These are phyloP conservation scores for Penicillium roqueforti DNA, from an alignment of 495 filamentous ascomycete species.

Conservation along the genomic window DNA sequence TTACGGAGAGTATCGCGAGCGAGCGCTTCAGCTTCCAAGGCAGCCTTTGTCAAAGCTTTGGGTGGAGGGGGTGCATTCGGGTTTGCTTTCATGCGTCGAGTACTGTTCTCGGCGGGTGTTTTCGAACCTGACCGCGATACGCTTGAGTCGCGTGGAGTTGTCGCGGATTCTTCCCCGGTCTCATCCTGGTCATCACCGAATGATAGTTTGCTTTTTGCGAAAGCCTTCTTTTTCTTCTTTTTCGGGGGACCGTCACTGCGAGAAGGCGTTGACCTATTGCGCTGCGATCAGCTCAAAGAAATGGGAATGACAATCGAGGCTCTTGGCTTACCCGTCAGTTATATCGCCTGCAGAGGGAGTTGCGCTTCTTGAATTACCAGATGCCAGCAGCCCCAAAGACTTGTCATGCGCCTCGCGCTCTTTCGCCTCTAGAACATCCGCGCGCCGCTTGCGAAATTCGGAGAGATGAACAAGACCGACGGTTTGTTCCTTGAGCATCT, in stretches of 20 bases:
- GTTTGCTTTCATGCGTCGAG: conserved; percentile 62
- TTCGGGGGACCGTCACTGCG: conserved; percentile 44
- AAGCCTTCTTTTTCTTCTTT: conserved; percentile 66
- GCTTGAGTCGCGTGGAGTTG: conserved; percentile 35
- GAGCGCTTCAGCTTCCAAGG: conserved; percentile 73
- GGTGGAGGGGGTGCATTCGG: conserved; percentile 63
- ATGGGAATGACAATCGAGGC: conserved; percentile 2
- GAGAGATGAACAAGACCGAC: conserved; percentile 88
- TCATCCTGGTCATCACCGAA: conserved; percentile 59
- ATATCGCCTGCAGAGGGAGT: conserved; percentile 52
- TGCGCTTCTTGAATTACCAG: conserved; percentile 46
- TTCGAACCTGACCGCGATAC: conserved; percentile 36
- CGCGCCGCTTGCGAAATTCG: conserved; percentile 95
- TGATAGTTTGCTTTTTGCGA: conserved; percentile 63
- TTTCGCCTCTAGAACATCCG: conserved; percentile 88
- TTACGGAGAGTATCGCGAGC: conserved; percentile 78
- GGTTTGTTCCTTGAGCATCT: conserved; percentile 87
- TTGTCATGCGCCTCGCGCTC: conserved; percentile 72
- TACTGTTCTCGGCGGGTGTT: conserved; percentile 37
- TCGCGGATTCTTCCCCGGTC: conserved; percentile 30
- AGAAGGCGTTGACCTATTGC: conserved; percentile 39
- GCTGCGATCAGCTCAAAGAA: conserved; percentile 35
- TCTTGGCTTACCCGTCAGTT: conserved; percentile 50
- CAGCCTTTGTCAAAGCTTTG: conserved; percentile 80
- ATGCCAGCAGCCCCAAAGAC: conserved; percentile 47